Base-by-base conservation (phyloP, 208 protist genomes). In the Leishmania tarentolae region DNA sequence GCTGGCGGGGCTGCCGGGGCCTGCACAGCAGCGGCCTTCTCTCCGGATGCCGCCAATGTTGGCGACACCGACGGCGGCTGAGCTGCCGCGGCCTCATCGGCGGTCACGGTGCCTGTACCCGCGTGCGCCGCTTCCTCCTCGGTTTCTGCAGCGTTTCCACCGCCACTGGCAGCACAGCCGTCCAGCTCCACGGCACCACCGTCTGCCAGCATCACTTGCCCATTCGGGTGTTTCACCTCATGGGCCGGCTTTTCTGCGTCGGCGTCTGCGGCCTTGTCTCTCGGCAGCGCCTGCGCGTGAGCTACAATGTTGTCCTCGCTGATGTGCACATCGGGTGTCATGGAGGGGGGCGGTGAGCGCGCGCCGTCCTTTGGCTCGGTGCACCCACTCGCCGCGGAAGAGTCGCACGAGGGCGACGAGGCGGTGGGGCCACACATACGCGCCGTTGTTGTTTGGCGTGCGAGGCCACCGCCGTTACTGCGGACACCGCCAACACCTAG, bases 131-230 rank as follows among this genome's bases (percentile, higher is more conserved):
- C 40, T 57, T 42, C 81, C 37, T 46, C 63, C 72, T 68, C 42
- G 63, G 81, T 19, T 24, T 75, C 78, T 59, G 76, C 17, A 76
- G 50, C 72, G 15, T 42, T 19, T 19, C 70, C 70, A 17, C 5
- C n/a, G 70, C 15, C 28, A 75, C 24, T 44, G 24, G 17, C 35
- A 37, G 35, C 21, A 15, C 28, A 4, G 40, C 57, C 53, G 19
- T 56, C 47, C n/a, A 1, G 28, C 24, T n/a, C 66, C 21, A 75
- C 68, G 42, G 40, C 11, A 31, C 15, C 17, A 75, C 11, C 44
- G 44, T 59, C 70, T 52, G 42, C 79, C 59, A n/a, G 44, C 46
- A 31, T 46, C 65, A 0, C 11, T 44, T 53, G 31, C n/a, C 9
- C 1, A 31, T 31, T 28, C 50, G 44, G n/a, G 3, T 7, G 13